Percentiles rank a stretch among this genome's conserved stretches.
phyloP scores from a whole-genome alignment of 2,329 filamentous ascomycete species.

The Cytospora mali region DNA sequence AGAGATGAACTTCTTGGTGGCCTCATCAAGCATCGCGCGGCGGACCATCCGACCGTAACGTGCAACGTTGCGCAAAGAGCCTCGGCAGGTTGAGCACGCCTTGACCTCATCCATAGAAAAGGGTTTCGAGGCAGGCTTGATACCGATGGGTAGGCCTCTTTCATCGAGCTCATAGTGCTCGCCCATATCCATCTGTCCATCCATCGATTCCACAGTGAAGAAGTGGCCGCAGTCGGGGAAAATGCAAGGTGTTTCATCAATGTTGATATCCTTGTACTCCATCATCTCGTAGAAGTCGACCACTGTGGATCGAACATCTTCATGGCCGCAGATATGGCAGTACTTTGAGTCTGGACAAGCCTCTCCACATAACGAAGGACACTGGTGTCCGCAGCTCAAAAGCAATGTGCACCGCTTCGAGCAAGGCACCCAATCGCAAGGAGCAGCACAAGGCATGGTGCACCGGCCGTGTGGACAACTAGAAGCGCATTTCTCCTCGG shows the following conservation, averaged over 20 bases:
- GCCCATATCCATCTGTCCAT: conserved; percentile 60
- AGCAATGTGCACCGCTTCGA: conserved; percentile 56
- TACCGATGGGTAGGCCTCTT: conserved; percentile 37
- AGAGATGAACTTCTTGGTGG: conserved; percentile 65
- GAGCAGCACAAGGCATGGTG: conserved; percentile 63
- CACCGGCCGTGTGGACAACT: conserved; percentile 38
- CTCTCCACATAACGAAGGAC: conserved; percentile 67
- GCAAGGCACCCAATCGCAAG: conserved; percentile 70
- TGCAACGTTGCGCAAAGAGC: conserved; percentile 57
- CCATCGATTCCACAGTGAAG: conserved; percentile 61
- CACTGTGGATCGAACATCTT: conserved; percentile 45
- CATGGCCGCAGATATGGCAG: conserved; percentile 59
- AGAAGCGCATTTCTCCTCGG: conserved; percentile 55
- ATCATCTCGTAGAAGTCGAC: conserved; percentile 62
- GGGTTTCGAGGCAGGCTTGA: conserved; percentile 44
- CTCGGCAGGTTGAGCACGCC: conserved; percentile 62
- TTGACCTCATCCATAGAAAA: conserved; percentile 55
- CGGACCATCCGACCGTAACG: conserved; percentile 66
- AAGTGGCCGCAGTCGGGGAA: conserved; percentile 67
- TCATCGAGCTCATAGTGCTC: conserved; percentile 50
- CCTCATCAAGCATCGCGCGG: conserved; percentile 62
- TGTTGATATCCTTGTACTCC: conserved; percentile 58
- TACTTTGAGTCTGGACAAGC: conserved; percentile 53
- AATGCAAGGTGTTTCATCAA: conserved; percentile 63
- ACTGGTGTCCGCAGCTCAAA: conserved; percentile 64